These are phyloP conservation scores for Botryotinia convoluta DNA, from an alignment of 2,329 filamentous ascomycete species.

Conservation along the genomic window DNA sequence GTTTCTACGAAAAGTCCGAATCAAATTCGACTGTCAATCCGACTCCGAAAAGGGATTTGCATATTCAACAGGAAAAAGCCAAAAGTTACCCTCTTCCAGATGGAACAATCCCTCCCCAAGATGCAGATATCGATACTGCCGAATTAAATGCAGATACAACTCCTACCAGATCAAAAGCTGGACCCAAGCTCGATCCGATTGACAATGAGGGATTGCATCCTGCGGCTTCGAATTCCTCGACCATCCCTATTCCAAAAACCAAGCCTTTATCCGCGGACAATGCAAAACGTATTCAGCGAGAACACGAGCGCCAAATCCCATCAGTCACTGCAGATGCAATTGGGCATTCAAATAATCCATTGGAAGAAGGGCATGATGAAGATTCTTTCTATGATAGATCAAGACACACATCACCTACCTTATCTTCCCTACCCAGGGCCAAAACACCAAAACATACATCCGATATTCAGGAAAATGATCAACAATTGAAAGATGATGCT, in stretches of 20 bases:
- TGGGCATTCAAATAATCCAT: constrained; percentile 24
- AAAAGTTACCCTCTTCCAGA: constrained; percentile 46
- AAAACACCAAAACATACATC: constrained; percentile 54
- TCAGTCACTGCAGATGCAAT: constrained; percentile 47
- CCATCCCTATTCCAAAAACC: constrained; percentile 41
- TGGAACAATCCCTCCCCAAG: constrained; percentile 47
- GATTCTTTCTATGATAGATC: constrained; percentile 57
- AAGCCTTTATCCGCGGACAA: constrained; percentile 41
- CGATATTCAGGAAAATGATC: constrained; percentile 32
- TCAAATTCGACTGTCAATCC: constrained; percentile 42
- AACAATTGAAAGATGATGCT: constrained; percentile 24
- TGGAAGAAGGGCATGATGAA: constrained; percentile 41
- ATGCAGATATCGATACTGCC: constrained; percentile 28
- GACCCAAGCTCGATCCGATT: constrained; percentile 41
- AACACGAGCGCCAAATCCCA: constrained; percentile 53
- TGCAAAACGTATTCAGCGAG: constrained; percentile 46
- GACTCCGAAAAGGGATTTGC: constrained; percentile 41
- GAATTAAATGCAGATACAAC: constrained; percentile 39
- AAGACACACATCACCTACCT: constrained; percentile 44
- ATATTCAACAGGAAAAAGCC: constrained; percentile 47
- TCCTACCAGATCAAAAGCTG: constrained; percentile 36
- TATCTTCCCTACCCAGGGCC: constrained; percentile 52
- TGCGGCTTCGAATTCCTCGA: constrained; percentile 41
- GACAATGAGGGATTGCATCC: constrained; percentile 37
- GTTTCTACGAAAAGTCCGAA: constrained; percentile 47